A percentile compares a stretch with the other conserved stretches of the same genome.
These are phyloP conservation scores for Zygoascus flipseniorum DNA, from an alignment of 805 yeast species.

Conservation along the genomic window DNA sequence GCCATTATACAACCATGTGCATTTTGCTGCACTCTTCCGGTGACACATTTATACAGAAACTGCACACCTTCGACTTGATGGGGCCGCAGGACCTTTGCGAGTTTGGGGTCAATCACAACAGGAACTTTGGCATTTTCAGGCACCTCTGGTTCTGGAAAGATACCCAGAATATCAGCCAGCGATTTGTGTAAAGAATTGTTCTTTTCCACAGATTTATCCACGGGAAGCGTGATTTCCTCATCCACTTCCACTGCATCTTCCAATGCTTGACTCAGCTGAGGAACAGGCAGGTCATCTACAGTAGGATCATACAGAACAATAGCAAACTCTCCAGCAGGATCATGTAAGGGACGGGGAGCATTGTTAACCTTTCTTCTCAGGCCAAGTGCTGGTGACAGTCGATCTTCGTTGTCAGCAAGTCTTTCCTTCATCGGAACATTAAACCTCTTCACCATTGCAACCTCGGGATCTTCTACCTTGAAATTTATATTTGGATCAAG, in stretches of 20 bases:
- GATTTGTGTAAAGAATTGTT: slow-evolving; percentile 37
- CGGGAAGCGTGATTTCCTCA: slow-evolving; percentile 19
- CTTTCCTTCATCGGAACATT: slow-evolving; percentile 12
- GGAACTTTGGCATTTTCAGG: slow-evolving; percentile 76
- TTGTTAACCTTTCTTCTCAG: slow-evolving; percentile 57
- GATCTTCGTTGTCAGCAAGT: slow-evolving; percentile 9
- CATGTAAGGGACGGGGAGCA: slow-evolving; percentile 91
- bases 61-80: slow-evolving; percentile 82
- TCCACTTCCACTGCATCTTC: slow-evolving; percentile 4
- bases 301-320: slow-evolving; percentile 94
- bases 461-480: slow-evolving; percentile 4
- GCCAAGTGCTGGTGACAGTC: slow-evolving; percentile 75
- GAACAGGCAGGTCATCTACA: slow-evolving; percentile 43
- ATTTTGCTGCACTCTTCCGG: slow-evolving; percentile 55
- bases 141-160: slow-evolving; percentile 37
- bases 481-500: slow-evolving; percentile 5
- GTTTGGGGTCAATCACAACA: slow-evolving; percentile 75
- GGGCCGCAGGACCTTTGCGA: slow-evolving; percentile 44
- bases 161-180: slow-evolving; percentile 73
- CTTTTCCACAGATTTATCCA: slow-evolving; percentile 21
- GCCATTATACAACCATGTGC: slow-evolving; percentile 98
- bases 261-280: slow-evolving; percentile 16
- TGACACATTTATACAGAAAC: slow-evolving; percentile 80
- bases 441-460: slow-evolving; percentile 10
- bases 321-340: slow-evolving; percentile 88